Conservation (phyloP, 208 protist genomes). For the Leishmania tarentolae region DNA sequence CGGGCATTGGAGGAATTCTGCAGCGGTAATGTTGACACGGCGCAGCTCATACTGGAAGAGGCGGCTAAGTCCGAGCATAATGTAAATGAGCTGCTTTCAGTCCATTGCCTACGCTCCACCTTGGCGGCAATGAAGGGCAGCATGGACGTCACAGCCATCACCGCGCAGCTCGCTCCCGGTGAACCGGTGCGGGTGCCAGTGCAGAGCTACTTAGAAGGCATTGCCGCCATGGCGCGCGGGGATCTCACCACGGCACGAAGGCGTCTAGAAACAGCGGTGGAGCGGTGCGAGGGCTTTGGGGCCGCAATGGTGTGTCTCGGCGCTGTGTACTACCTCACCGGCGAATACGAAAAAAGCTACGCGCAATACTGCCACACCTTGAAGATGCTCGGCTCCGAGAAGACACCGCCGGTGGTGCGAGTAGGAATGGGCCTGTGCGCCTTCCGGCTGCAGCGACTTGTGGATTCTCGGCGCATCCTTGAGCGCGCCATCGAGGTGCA, state of each 20-base stretch:
- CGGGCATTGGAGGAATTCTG: conserved; percentile 63
- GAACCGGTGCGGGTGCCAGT: conserved; percentile 36
- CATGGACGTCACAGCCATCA: conserved; percentile 24
- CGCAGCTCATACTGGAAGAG: conserved; percentile 52
- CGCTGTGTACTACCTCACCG: conserved; percentile 62
- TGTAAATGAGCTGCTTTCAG: conserved; percentile 52
- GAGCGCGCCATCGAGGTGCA: conserved; percentile 67
- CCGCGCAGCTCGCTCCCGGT: conserved; percentile 15
- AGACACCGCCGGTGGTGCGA: conserved; percentile 68
- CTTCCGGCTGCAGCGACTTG: conserved; percentile 52
- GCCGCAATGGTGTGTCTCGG: conserved; percentile 76
- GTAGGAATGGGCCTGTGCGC: conserved; percentile 87
- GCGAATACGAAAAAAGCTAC: conserved; percentile 76
- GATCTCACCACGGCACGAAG: conserved; percentile 56
- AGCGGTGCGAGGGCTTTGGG: conserved; percentile 54
- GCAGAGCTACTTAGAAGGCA: conserved; percentile 73
- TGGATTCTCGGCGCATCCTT: conserved; percentile 62
- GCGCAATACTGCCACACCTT: conserved; percentile 71
- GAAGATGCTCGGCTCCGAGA: conserved; percentile 56
- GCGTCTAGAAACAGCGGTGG: conserved; percentile 66
- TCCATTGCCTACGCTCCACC: conserved; percentile 75
- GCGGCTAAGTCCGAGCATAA: conserved; percentile 33
- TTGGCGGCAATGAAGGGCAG: conserved; percentile 81
- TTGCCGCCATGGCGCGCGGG: conserved; percentile 65
- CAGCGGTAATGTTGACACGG: conserved; percentile 46